Evolutionary conservation across 495 filamentous ascomycete species (phyloP).

Genomic region (Viridothelium virens): DNA sequence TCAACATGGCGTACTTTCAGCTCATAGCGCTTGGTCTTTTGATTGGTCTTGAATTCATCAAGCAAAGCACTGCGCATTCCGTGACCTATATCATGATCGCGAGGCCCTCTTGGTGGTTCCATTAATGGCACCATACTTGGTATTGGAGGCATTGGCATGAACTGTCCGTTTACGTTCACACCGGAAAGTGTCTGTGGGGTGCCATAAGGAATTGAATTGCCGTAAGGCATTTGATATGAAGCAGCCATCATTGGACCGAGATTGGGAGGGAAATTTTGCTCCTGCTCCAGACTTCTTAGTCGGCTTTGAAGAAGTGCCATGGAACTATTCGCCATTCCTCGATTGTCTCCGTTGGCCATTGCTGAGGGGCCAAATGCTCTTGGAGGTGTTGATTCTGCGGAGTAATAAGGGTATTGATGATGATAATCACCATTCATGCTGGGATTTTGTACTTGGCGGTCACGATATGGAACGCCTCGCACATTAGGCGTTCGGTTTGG

Average conservation of each 20-base stretch:
- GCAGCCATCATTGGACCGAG: neutral
- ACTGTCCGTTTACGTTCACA: neutral
- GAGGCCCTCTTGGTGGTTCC: conserved; percentile 45
- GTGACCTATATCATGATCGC: conserved; percentile 58
- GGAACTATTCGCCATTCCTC: neutral
- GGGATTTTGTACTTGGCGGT: neutral
- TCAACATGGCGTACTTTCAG: conserved; percentile 18
- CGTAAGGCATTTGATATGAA: neutral
- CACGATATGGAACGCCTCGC: neutral
- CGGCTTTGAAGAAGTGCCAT: neutral
- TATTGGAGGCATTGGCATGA: neutral
- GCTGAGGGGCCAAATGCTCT: neutral
- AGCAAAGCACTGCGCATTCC: conserved; percentile 63
- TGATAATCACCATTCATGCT: conserved; percentile 4
- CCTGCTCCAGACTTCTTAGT: neutral
- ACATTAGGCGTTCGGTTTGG: neutral
- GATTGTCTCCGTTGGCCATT: neutral
- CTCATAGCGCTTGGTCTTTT: conserved; percentile 40
- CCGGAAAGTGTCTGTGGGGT: conserved; percentile 1
- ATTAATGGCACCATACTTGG: conserved; percentile 25
- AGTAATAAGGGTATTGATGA: neutral
- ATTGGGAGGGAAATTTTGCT: neutral
- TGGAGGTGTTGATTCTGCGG: conserved; percentile 5
- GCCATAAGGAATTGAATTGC: neutral
- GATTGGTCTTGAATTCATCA: conserved; percentile 69